These are phyloP conservation scores for Ophiocordyceps camponoti-rufipedis DNA, from an alignment of 2,329 filamentous ascomycete genomes.

Conservation along the genomic window DNA sequence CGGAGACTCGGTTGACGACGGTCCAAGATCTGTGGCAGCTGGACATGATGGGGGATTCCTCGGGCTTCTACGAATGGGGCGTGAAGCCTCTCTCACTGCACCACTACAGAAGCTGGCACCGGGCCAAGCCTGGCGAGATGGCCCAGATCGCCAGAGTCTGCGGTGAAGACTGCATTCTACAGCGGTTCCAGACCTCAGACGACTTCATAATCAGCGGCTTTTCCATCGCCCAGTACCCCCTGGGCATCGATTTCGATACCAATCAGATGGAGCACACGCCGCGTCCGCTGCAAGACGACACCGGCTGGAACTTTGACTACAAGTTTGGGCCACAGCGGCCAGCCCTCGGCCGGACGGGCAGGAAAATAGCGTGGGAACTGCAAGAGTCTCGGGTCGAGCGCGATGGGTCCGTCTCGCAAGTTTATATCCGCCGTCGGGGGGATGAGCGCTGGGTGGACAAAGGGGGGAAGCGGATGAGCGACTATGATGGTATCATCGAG, in stretches of 20 bases:
- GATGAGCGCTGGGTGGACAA: slow-evolving; percentile 33
- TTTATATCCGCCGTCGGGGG: slow-evolving; percentile 31
- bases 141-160: slow-evolving; percentile 40
- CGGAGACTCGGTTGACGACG: slow-evolving; percentile 35
- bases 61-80: slow-evolving; percentile 45
- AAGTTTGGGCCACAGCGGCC: slow-evolving; percentile 29
- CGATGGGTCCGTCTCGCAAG: slow-evolving; percentile 32
- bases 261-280: slow-evolving; percentile 35
- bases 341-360: slow-evolving; percentile 26
- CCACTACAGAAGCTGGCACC: slow-evolving; percentile 44
- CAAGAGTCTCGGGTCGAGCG: slow-evolving; percentile 26
- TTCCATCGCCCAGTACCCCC: slow-evolving; percentile 37
- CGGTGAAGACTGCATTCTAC: slow-evolving; percentile 39
- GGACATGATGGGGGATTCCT: slow-evolving; percentile 40
- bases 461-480: slow-evolving; percentile 28
- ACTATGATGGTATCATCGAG: slow-evolving; percentile 35
- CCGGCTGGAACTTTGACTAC: slow-evolving; percentile 31
- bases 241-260: slow-evolving; percentile 28
- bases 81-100: slow-evolving; percentile 42
- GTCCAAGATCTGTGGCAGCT: slow-evolving; percentile 41
- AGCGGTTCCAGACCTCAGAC: slow-evolving; percentile 35
- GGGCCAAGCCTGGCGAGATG: slow-evolving; percentile 33
- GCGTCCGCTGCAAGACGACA: slow-evolving; percentile 23
- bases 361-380: slow-evolving; percentile 35
- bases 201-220: slow-evolving; percentile 39